A percentile compares a stretch with the other conserved stretches of the same genome.
These are phyloP conservation scores for Teunomyces cretensis DNA, from an alignment of 805 yeast species.

Conservation along the genomic window DNA sequence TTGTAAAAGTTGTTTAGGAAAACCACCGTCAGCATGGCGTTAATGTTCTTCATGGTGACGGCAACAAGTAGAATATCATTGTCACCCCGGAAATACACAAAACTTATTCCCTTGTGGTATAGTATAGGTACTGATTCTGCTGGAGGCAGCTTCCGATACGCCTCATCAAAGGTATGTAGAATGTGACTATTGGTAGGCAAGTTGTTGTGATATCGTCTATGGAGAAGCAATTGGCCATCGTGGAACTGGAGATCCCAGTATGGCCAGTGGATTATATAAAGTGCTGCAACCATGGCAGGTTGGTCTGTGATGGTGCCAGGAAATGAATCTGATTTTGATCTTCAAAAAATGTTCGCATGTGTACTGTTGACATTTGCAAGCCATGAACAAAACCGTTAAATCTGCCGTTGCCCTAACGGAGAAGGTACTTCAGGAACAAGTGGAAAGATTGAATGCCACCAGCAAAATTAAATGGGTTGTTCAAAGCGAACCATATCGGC, in stretches of 20 bases:
- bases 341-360: slow-evolving; percentile 1
- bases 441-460: slow-evolving; percentile 4
- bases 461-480: slow-evolving; percentile 7
- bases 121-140: slow-evolving; percentile 43
- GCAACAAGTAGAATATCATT: slow-evolving; percentile 45
- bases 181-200: slow-evolving; percentile 24
- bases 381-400: background rate
- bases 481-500: slow-evolving; percentile 1
- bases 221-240: slow-evolving; percentile 32
- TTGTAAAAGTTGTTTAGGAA: slow-evolving; percentile 48
- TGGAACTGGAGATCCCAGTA: slow-evolving; percentile 23
- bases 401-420: slow-evolving; percentile 6
- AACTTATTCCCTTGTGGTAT: slow-evolving; percentile 49
- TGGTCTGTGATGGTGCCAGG: background rate
- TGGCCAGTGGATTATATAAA: slow-evolving; percentile 38
- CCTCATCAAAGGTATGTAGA: slow-evolving; percentile 24
- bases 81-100: slow-evolving; percentile 49
- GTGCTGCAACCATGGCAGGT: slow-evolving; percentile 34
- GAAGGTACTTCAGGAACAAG: slow-evolving; percentile 9
- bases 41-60: slow-evolving; percentile 46
- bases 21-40: slow-evolving; percentile 57
- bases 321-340: background rate
- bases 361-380: background rate
- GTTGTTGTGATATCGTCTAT: slow-evolving; percentile 34
- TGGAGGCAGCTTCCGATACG: slow-evolving; percentile 18